Conservation (phyloP, 306 rosid genomes). For the Hippophae gyantsensis region DNA sequence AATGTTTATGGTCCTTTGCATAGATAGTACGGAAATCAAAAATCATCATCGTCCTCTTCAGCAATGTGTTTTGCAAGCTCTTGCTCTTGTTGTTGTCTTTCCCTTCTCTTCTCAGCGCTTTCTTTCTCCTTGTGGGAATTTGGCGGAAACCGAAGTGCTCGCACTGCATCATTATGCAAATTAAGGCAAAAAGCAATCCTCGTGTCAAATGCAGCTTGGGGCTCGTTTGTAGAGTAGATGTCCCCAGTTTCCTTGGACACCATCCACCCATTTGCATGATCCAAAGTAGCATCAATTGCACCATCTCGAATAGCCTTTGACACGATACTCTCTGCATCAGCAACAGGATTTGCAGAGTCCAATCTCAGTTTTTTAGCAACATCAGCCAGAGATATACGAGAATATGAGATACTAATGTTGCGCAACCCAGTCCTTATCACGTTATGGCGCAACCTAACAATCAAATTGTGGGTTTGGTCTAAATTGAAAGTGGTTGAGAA, state of each 20-base stretch:
- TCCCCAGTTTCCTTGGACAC: conserved; percentile 96
- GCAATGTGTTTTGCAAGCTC: conserved; percentile 53
- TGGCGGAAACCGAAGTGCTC: conserved; percentile 54
- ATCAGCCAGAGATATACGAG: conserved; percentile 83
- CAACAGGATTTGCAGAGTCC: conserved; percentile 73
- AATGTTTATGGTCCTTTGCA: background rate
- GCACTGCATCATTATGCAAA: conserved; percentile 85
- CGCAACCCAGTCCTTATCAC: conserved; percentile 95
- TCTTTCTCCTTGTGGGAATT: conserved; percentile 46
- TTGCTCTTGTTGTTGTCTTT: conserved; percentile 48
- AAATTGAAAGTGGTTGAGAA: conserved; percentile 58
- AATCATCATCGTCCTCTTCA: conserved; percentile 49
- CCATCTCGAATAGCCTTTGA: conserved; percentile 97
- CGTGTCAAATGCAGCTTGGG: conserved; percentile 84
- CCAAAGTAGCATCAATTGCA: conserved; percentile 52
- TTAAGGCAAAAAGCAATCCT: conserved; percentile 90
- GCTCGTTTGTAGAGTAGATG: conserved; percentile 81
- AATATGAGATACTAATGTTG: conserved; percentile 89
- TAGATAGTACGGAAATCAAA: conserved; percentile 13
- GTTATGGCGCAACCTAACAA: conserved; percentile 89
- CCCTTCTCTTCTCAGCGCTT: conserved; percentile 51
- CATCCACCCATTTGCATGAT: conserved; percentile 81
- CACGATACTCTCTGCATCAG: conserved; percentile 82
- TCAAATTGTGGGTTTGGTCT: conserved; percentile 82
- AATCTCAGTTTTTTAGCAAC: conserved; percentile 83